Evolutionary conservation across 2,329 filamentous ascomycete species (phyloP), one percentile per base, ranked within the genome.

Genomic region (Arthrobotrys conoides): DNA sequence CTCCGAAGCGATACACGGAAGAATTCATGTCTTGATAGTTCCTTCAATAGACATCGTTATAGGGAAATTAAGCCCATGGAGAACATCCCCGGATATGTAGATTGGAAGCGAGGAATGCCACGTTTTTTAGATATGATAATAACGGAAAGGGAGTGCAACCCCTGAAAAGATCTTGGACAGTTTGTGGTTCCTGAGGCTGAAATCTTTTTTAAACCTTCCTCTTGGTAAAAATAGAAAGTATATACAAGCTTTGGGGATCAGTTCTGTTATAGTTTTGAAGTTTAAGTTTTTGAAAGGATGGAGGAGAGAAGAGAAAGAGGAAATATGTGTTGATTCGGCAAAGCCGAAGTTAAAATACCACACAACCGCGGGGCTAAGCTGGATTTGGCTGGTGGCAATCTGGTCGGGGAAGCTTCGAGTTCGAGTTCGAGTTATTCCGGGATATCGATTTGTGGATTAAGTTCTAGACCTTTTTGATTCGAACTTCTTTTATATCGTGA

Each of bases 261-360:
- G 14, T n/a, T 41, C 12, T 38, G 36, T 38, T 9, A n/a, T n/a
- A 5, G 8, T 38, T 10, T 5, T 38, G 12, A 38, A 38, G 36
- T 38, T 14, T 14, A 38, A 38, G 9, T 8, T 38, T 38, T 8
- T n/a, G n/a, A 8, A 38, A 38, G 36, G 36, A 38, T 2, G 9
- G 12, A 38, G 36, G 10, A 38, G 9, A 10, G 36, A 38, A 38
- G 36, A 38, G n/a, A 38, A 38, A 8, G 12, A 38, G 5, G 38
- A 16, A 41, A 38, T 4, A 16, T 51, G 64, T 30, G 64, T 67
- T 67, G 64, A 12, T 53, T 67, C 64, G 64, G 64, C 48, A 5
- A n/a, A 67, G 64, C 64, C 64, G 64, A 55, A n/a, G 30, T 30
- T 20, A 55, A 67, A 67, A 67, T 53, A 67, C 64, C 48, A 67